Evolutionary conservation across 345 rosid genomes (phyloP).

Genomic region (Kandelia obovata): DNA sequence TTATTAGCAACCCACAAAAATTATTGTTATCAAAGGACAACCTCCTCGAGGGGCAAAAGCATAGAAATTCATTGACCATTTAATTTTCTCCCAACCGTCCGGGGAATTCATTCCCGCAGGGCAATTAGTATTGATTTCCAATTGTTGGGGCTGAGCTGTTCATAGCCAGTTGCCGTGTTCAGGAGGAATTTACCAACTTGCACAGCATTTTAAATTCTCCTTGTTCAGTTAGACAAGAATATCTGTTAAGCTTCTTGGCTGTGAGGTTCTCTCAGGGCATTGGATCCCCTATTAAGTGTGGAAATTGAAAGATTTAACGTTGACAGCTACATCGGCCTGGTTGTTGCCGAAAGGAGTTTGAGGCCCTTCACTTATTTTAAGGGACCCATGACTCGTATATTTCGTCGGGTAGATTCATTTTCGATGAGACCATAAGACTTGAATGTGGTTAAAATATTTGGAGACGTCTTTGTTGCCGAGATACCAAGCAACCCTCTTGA

Average conservation of each 20-base stretch:
- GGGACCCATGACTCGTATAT: conserved; percentile 25
- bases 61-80: conserved; percentile 7
- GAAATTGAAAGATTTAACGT: conserved; percentile 5
- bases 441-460: conserved; percentile 17
- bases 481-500: conserved; percentile 49
- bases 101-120: not conserved
- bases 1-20: no score
- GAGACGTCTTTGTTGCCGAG: conserved; percentile 52
- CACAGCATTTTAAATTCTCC: not conserved
- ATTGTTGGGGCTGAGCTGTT: conserved; percentile 6
- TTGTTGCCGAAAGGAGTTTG: conserved; percentile 15
- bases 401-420: conserved; percentile 16
- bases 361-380: conserved; percentile 8
- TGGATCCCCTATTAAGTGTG: not conserved
- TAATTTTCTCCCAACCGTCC: not conserved
- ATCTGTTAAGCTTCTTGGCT: not conserved
- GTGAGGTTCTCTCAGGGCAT: conserved; percentile 9
- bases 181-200: conserved; percentile 17
- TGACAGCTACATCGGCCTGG: conserved; percentile 13
- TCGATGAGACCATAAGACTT: not conserved
- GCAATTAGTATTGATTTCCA: conserved; percentile 2
- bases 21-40: not conserved
- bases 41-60: conserved; percentile 7
- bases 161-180: conserved; percentile 19
- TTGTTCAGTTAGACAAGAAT: not conserved